phyloP scores from a whole-genome alignment of 2,329 filamentous ascomycete genomes.

The Ophiobolus disseminans region DNA sequence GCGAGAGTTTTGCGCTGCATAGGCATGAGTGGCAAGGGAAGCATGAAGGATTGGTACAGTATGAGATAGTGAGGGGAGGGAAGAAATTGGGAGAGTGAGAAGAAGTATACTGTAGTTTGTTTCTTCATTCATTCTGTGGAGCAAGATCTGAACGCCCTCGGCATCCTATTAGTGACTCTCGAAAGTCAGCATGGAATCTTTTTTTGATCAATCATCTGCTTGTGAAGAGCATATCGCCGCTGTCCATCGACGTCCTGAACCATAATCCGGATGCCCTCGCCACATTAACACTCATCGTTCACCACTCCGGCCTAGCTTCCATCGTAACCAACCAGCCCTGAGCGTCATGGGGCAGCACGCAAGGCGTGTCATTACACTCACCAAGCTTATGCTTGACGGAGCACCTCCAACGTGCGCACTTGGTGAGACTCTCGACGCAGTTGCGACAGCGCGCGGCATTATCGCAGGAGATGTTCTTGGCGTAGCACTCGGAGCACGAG shows the following conservation, averaged over 20 bases:
- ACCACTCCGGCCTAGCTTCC: slow-evolving; percentile 27
- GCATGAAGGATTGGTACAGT: slow-evolving; percentile 48
- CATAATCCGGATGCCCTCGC: no score
- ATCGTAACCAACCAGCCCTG: slow-evolving; percentile 24
- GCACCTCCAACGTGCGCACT: slow-evolving; percentile 40
- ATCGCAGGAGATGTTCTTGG: slow-evolving; percentile 35
- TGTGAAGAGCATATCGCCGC: no score
- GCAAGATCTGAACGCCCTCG: no score
- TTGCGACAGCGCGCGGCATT: slow-evolving; percentile 24
- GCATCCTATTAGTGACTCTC: no score
- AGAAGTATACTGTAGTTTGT: no score
- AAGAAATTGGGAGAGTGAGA: slow-evolving; percentile 46
- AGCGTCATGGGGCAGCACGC: slow-evolving; percentile 29
- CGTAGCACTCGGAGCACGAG: slow-evolving; percentile 39
- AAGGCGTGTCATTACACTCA: slow-evolving; percentile 29
- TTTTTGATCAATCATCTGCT: no score
- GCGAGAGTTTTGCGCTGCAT: slow-evolving; percentile 54
- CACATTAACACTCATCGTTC: no score
- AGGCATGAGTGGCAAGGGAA: slow-evolving; percentile 54
- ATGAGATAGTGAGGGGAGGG: slow-evolving; percentile 49
- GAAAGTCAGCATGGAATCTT: no score
- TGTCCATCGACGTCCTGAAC: no score
- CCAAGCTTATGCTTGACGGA: slow-evolving; percentile 31
- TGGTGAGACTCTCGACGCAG: slow-evolving; percentile 25
- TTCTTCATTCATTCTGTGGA: no score